Evolutionary conservation across 1,139 yeast species (phyloP), one percentile per base, ranked within the genome.

Genomic region (Protomyces lactucae-debilis): DNA sequence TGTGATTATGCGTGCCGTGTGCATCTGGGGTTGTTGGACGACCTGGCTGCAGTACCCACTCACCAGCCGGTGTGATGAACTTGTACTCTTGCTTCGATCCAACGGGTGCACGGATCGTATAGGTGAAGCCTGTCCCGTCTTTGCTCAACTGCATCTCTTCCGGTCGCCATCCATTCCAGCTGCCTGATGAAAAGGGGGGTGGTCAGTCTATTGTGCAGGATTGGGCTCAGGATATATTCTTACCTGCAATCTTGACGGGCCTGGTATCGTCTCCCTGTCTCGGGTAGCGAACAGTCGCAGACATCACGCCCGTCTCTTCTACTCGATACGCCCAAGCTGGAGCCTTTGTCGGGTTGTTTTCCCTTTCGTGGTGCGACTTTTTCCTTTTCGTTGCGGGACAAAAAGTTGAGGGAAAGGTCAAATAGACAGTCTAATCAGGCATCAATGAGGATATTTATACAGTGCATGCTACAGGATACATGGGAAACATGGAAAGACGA

Each of bases 131-230:
- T 5, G 35, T 52, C n/a, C 52, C 52, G 25, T 59, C 63, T 25
- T 59, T 40, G 18, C 56, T 39, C 21, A 59, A 45, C 36, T 16
- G 21, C 63, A 59, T 59, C 14, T 51, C 32, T 18, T 52, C 57
- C 9, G 63, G 57, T 36, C 52, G 63, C 63, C 63, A 59, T 6
- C 36, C 45, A 35, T 59, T 59, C 18, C 40, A 59, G 40, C 45
- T 43, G 8, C 63, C 63, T 59, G 18, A 21, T 4, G 43, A 39
- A 12, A 16, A 4, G 16, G n/a, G 16, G n/a, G 43, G n/a, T 39
- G 16, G 43, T 16, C 10, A 39, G 43, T 4, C 43, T 10, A 5
- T 3, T 9, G 14, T 39, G 43, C 43, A 5, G 18, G 8, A 4
- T 28, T 9, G 43, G 14, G n/a, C n/a, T n/a, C n/a, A n/a, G n/a